Evolutionary conservation across 495 filamentous ascomycete species (phyloP).

Genomic region (Clavariopsis aquatica): DNA sequence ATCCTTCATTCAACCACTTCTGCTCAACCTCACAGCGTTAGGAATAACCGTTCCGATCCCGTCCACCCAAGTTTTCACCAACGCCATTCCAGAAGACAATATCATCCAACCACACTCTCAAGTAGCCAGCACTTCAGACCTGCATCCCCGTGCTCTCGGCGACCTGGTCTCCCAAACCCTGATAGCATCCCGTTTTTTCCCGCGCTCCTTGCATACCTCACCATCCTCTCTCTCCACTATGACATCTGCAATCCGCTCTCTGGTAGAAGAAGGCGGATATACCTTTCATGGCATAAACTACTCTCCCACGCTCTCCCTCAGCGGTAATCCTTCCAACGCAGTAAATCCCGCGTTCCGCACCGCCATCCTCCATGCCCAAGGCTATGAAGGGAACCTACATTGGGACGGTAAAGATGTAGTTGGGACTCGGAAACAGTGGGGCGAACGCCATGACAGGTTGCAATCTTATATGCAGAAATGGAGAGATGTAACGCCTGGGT

Average conservation of each 20-base stretch:
- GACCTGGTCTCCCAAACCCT: constrained; percentile 23
- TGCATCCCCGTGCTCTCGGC: constrained; percentile 15
- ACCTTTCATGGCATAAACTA: constrained; percentile 35
- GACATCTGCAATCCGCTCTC: constrained; percentile 17
- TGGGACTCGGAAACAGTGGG: neutral
- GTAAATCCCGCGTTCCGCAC: constrained; percentile 26
- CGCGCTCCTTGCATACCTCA: constrained; percentile 6
- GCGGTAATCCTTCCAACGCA: constrained; percentile 23
- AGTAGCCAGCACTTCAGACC: no score
- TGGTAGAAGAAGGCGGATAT: constrained; percentile 21
- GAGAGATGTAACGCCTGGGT: constrained; percentile 30
- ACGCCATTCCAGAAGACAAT: neutral
- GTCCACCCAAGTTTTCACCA: neutral
- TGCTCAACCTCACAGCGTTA: constrained; percentile 9
- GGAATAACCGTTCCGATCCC: constrained; percentile 15
- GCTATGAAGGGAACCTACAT: neutral
- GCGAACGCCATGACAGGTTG: constrained; percentile 8
- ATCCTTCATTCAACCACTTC: constrained; percentile 12
- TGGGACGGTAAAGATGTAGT: constrained; percentile 17
- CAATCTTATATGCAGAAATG: constrained; percentile 31
- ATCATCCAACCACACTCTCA: neutral
- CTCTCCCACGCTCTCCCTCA: constrained; percentile 4
- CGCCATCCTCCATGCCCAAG: constrained; percentile 26
- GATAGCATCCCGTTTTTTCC: constrained; percentile 25
- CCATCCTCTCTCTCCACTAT: constrained; percentile 1